phyloP scores from a whole-genome alignment of 345 rosid genomes.

The Eucalyptus dawsonii region DNA sequence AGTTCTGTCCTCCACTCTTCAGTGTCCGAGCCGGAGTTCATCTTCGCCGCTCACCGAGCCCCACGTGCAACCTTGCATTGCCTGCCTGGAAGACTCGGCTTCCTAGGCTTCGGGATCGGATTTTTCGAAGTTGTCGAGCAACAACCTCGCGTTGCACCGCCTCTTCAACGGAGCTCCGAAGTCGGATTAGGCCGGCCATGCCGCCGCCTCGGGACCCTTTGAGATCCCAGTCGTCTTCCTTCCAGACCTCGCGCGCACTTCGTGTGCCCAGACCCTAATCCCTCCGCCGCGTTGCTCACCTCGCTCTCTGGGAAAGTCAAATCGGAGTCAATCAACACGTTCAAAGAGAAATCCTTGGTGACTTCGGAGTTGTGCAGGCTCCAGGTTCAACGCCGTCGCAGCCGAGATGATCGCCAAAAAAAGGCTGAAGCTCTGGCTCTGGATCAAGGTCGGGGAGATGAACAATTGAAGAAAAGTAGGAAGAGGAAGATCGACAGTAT shows the following conservation, averaged over 20 bases:
- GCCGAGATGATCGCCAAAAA: too few species aligned
- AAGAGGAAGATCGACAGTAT: too few species aligned
- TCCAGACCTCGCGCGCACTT: not conserved
- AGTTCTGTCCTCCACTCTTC: too few species aligned
- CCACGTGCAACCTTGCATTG: not conserved
- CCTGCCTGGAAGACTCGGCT: not conserved
- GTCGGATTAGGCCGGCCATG: not conserved
- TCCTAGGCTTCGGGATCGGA: not conserved
- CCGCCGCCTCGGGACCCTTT: not conserved
- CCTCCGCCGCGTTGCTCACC: not conserved
- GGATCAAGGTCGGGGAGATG: too few species aligned
- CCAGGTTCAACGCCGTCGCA: too few species aligned
- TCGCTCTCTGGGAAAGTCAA: not conserved
- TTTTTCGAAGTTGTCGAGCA: not conserved
- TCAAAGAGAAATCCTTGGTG: not conserved
- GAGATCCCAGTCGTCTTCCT: not conserved
- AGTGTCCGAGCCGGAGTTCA: too few species aligned
- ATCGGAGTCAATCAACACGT: not conserved
- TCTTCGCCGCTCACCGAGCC: not conserved
- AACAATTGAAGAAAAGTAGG: too few species aligned
- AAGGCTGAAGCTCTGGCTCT: too few species aligned
- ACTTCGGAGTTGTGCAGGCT: too few species aligned
- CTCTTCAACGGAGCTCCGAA: not conserved
- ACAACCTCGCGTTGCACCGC: not conserved
- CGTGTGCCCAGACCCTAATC: not conserved